Evolutionary conservation across 2,329 filamentous ascomycete genomes (phyloP), one percentile per base, ranked within the genome.

Genomic region (Leptosphaerulina australis): DNA sequence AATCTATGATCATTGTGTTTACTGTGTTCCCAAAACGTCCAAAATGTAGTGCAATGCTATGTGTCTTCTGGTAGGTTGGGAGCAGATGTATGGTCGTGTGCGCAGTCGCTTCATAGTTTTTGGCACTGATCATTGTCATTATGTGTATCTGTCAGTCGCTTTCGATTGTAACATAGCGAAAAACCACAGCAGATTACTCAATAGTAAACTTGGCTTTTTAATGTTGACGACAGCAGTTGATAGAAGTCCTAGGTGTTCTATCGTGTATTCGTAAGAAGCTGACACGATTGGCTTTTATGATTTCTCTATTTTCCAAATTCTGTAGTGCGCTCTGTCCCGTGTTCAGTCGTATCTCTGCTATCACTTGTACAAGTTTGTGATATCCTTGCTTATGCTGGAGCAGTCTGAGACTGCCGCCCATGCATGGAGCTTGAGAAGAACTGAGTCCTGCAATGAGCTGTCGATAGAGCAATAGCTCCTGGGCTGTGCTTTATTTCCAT

Each of bases 391-490:
- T 1, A 66, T 52, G 9, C 49, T 55, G 14, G 34, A 11, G 18
- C 50, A 31, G 20, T 62, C 53, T 15, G 61, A 61, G 10, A 50
- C 37, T 5, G 68, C 54, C 3, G 63, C 26, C 60, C 58, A 68
- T 11, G 56, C 55, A 10, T 44, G 30, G 10, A 50, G 43, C 17
- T 53, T 43, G 1, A 39, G 26, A 4, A 61, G 17, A 47, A 43
- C 15, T 60, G 53, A 1, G 64, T 54, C 28, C 67, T 71, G 34
- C 72, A 64, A 14, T 58, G 58, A 24, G 57, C 38, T 3, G 38
- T 48, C n/a, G 70, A 64, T 5, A 38, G 50, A 9, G 53, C 36
- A 26, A 68, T 55, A 3, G 56, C 61, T 8, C 44, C 41, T 22
- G 63, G 64, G 1, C 69, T 64, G 5, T 53, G 8, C 36, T 62